Conservation (phyloP, 2,329 filamentous ascomycete species). For the Alternaria triticina region DNA sequence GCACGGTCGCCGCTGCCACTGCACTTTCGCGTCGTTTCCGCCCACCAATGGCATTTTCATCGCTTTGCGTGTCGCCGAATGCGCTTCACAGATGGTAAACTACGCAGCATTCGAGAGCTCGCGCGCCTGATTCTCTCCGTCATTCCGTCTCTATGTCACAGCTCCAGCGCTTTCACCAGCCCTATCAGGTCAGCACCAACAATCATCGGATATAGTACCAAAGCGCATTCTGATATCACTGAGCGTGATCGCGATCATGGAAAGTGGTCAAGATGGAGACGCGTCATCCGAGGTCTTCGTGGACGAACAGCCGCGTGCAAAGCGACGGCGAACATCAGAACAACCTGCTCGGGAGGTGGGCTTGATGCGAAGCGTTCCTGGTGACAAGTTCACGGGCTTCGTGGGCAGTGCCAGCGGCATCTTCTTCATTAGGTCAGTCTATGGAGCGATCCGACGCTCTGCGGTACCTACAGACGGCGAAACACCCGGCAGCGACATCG, state of each 20-base stretch:
- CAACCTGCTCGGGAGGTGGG: conserved; percentile 51
- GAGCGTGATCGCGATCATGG: conserved; percentile 3
- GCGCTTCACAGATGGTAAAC: background rate
- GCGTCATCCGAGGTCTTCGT: background rate
- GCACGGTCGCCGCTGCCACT: background rate
- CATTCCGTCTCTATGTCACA: background rate
- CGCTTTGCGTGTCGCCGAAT: background rate
- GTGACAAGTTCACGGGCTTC: conserved; percentile 59
- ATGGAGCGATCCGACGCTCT: conserved; percentile 53
- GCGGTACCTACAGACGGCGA: conserved; percentile 17
- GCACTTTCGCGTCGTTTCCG: background rate
- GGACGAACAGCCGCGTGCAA: conserved; percentile 10
- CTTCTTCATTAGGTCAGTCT: conserved; percentile 64
- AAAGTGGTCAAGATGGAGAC: conserved; percentile 8
- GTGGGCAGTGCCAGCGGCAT: conserved; percentile 65
- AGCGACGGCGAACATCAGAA: conserved; percentile 21
- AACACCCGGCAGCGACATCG: conserved; percentile 50
- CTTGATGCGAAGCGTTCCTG: conserved; percentile 59
- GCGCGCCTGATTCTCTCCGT: background rate
- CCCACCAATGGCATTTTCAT: background rate
- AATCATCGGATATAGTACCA: background rate
- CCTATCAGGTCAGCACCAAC: background rate
- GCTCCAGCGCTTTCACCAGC: background rate
- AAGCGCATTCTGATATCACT: background rate
- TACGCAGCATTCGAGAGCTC: background rate